Base-by-base conservation (phyloP, 2,329 filamentous ascomycete species). In the Capronia americana region DNA sequence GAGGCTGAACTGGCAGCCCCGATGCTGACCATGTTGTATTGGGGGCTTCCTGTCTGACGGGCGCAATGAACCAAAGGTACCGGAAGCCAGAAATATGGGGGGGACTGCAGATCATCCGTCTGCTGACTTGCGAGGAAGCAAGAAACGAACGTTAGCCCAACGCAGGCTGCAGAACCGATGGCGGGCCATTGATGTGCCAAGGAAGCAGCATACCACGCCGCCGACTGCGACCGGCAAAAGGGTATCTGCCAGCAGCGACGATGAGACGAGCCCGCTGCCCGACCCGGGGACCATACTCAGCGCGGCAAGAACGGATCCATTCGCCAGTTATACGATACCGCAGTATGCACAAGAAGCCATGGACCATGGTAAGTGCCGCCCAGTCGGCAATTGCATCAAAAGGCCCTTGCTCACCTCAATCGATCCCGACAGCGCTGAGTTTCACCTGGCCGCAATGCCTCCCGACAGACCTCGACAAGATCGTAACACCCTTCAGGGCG, bases 361-460 rank as follows among this genome's bases (percentile, higher is more conserved):
- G 48, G 58, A 61, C 41, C 58, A 61, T n/a, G 58, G 48, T 61
- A 54, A 54, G 58, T 53, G 6, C 55, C 56, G 8, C 10, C 20
- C 56, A 10, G 1, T 20, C 8, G n/a, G 6, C 1, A n/a, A 11
- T 8, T 17, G 20, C 5, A 11, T 12, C 17, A 58, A 14, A 5
- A 50, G 6, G 14, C 28, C n/a, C 4, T 23, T 28, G 8, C 38
- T 58, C 41, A 48, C 14, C 17, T 44, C 26, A 1, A 41, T 11
- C 12, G 38, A 14, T 23, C 23, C 24, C 28, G 12, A 28, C n/a
- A 54, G 48, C 58, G 8, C 23, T 54, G 58, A 61, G 48, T 54
- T 54, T 61, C 58, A 61, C 58, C 46, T 61, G 58, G 48, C 58
- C 58, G 14, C 58, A 61, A 28, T 38, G 46, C 14, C 58, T 61